Evolutionary conservation across 2,329 filamentous ascomycete genomes (phyloP), one percentile per base, ranked within the genome.

Genomic region (Leptographium wingfieldii): DNA sequence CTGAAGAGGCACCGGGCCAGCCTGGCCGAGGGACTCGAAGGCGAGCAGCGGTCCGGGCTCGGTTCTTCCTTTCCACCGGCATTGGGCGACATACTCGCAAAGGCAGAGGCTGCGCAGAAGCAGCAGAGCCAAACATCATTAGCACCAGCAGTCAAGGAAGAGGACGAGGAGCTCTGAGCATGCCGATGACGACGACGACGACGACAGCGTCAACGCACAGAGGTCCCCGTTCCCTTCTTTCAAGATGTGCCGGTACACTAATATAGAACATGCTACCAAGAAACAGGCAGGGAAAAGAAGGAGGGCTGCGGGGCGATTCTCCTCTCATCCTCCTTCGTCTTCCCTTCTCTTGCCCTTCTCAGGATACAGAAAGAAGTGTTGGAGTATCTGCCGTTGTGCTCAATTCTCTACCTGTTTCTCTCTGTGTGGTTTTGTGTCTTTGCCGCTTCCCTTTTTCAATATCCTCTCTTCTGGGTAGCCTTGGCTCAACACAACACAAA

Each of bases 1-100:
- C 78, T 89, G 66, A 91, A 91, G 77, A 90, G 86, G 69, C 85
- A 88, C 61, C 79, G 88, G 43, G 81, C 85, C 1, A 88, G 84
- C 66, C 67, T 83, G 29, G 76, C 78, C 1, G 59, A 56, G 11
- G 59, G 56, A 3, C 22, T 29, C 31, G 49, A 57, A 19, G 35
- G 25, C 40, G 59, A 48, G 11, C 31, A 29, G 25, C 48, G 59
- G 12, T 43, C 55, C 2, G 7, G n/a, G 25, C 54, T 59, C 25
- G 51, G 35, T 55, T 31, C 63, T 35, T 68, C 67, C 22, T 73
- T 75, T 61, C 72, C 73, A 29, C 66, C 73, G 16, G 70, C 72
- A 19, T 65, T 76, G 56, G 74, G 73, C 33, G 73, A 76, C 64
- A 70, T 76, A 57, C 68, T 76, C 52, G 72, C 69, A 57, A 71